Evolutionary conservation across 148 eudicot genomes (phyloP).

Genomic region (Mesembryanthemum crystallinum): DNA sequence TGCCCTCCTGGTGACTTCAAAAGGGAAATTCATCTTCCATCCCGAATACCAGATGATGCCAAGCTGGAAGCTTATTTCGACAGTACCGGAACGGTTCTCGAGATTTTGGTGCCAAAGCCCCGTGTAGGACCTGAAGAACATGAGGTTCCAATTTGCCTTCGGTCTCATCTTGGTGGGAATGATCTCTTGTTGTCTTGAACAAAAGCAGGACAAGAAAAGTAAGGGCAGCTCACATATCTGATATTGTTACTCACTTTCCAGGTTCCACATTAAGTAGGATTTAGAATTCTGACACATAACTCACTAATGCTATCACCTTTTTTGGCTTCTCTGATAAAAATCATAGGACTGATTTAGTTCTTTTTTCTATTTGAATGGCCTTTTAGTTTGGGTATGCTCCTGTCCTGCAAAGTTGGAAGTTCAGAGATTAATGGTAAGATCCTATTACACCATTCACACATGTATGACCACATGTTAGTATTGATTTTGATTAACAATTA

Average conservation of each 20-base stretch:
- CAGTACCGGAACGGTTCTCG: conserved; percentile 60
- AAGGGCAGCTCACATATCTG: conserved; percentile 28
- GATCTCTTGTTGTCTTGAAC: conserved; percentile 60
- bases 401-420: conserved; percentile 33
- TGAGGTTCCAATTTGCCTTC: conserved; percentile 68
- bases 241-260: conserved; percentile 17
- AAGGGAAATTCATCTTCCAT: conserved; percentile 61
- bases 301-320: conserved; percentile 12
- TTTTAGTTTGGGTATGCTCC: conserved; percentile 38
- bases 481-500: background rate
- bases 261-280: conserved; percentile 17
- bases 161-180: conserved; percentile 49
- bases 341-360: conserved; percentile 27
- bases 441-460: conserved; percentile 10
- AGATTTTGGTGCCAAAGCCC: conserved; percentile 73
- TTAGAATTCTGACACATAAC: conserved; percentile 19
- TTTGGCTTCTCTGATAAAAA: conserved; percentile 18
- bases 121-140: conserved; percentile 71
- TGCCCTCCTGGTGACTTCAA: conserved; percentile 79
- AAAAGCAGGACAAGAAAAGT: conserved; percentile 30
- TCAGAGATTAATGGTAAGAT: conserved; percentile 34
- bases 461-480: conserved; percentile 4
- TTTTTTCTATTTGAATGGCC: conserved; percentile 28
- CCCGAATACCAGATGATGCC: conserved; percentile 80
- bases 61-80: conserved; percentile 77